These are phyloP conservation scores for Blastobotrys serpentis DNA, from an alignment of 1,139 yeast genomes.

Conservation along the genomic window DNA sequence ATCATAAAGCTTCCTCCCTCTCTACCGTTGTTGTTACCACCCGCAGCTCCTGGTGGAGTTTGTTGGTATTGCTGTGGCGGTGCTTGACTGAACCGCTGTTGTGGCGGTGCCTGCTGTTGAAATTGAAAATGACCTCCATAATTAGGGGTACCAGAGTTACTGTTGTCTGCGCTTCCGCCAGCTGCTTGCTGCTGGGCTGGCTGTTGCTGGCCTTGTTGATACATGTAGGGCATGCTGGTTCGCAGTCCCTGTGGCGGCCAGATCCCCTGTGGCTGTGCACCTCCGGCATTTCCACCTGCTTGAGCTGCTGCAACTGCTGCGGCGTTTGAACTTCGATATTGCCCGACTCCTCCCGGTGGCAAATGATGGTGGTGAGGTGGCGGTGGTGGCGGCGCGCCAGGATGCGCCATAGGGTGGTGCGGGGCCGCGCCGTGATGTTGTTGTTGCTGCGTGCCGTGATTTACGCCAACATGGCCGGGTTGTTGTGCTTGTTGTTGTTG, in stretches of 20 bases:
- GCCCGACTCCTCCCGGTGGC: conserved; percentile 7
- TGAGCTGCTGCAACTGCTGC: not conserved
- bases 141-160: conserved; percentile 2
- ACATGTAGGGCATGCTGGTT: not conserved
- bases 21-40: conserved; percentile 14
- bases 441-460: not conserved
- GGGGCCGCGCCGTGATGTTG: not conserved
- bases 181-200: conserved; percentile 15
- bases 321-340: conserved; percentile 4
- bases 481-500: conserved; percentile 16
- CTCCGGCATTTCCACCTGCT: not conserved
- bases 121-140: conserved; percentile 6
- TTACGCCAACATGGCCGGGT: conserved; percentile 7
- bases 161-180: conserved; percentile 15
- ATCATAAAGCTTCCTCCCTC: conserved; percentile 9
- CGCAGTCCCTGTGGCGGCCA: conserved; percentile 4
- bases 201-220: conserved; percentile 14
- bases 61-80: conserved; percentile 11
- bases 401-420: not conserved
- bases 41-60: conserved; percentile 6
- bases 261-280: conserved; percentile 6
- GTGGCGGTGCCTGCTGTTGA: conserved; percentile 11
- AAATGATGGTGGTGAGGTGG: not conserved
- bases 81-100: conserved; percentile 12
- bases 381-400: not conserved